Conservation (phyloP, 257 asterid genomes). For the Jasminum sambac region DNA sequence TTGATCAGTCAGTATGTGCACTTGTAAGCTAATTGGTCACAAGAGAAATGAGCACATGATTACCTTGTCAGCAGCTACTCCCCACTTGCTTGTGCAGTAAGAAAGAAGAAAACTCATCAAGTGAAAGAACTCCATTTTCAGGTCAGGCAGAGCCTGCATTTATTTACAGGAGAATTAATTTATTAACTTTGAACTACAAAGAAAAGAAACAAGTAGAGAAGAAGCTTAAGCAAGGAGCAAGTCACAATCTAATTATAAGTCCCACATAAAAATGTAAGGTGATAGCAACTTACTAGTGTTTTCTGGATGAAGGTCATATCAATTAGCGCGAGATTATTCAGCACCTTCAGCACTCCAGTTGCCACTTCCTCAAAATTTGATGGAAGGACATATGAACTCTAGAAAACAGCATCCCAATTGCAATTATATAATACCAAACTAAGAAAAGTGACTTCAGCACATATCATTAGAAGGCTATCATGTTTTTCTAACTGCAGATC, state of each 20-base stretch:
- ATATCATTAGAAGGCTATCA: background rate
- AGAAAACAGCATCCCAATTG: conserved; percentile 30
- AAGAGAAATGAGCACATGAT: conserved; percentile 12
- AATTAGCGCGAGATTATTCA: conserved; percentile 93
- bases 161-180: conserved; percentile 22
- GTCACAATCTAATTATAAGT: conserved; percentile 12
- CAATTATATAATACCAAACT: conserved; percentile 24
- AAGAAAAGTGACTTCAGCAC: background rate
- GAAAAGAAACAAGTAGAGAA: conserved; percentile 6
- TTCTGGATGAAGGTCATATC: conserved; percentile 83
- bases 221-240: background rate
- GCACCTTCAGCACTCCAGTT: conserved; percentile 87
- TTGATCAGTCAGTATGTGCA: conserved; percentile 21
- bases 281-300: conserved; percentile 70
- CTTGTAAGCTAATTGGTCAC: conserved; percentile 19
- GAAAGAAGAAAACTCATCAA: conserved; percentile 91
- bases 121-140: conserved; percentile 97
- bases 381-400: conserved; percentile 81
- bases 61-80: conserved; percentile 84
- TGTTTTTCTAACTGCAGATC: background rate
- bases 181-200: conserved; percentile 7
- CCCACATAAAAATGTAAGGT: background rate
- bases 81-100: conserved; percentile 93
- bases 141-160: conserved; percentile 88
- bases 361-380: conserved; percentile 98